Conservation (phyloP, 2,329 filamentous ascomycete genomes). For the Exophiala dermatitidis region DNA sequence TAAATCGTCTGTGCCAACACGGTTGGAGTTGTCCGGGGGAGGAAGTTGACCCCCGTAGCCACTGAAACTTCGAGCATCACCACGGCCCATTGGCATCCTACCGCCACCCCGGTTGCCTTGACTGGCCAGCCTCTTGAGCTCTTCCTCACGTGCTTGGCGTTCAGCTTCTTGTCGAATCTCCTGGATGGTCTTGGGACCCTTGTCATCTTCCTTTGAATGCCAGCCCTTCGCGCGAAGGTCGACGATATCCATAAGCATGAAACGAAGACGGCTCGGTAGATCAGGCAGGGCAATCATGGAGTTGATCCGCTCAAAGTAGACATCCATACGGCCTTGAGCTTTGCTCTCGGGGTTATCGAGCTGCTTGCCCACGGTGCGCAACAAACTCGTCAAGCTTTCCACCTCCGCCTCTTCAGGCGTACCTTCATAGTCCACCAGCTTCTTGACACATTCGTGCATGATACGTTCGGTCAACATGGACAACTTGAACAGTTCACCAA, state of each 20-base stretch:
- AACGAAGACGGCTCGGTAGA: conserved; percentile 78
- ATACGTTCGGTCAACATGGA: conserved; percentile 98
- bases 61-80: conserved; percentile 79
- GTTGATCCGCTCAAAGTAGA: conserved; percentile 86
- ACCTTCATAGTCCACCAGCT: conserved; percentile 90
- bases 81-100: conserved; percentile 68
- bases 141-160: conserved; percentile 72
- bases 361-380: conserved; percentile 83
- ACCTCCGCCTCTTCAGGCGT: conserved; percentile 92
- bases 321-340: conserved; percentile 79
- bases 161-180: conserved; percentile 79
- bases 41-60: conserved; percentile 58
- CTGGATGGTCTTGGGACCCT: conserved; percentile 93
- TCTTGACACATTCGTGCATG: conserved; percentile 98
- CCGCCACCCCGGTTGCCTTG: conserved; percentile 54
- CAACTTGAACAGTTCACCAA: conserved; percentile 97
- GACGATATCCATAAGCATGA: conserved; percentile 93
- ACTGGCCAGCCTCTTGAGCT: conserved; percentile 53
- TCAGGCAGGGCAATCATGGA: conserved; percentile 71
- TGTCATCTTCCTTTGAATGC: conserved; percentile 80
- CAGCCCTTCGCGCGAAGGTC: conserved; percentile 74
- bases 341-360: conserved; percentile 69
- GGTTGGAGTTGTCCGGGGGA: conserved; percentile 64
- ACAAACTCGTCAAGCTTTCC: conserved; percentile 87
- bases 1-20: conserved; percentile 85